phyloP scores from a whole-genome alignment of 225 moss, liverwort and hornwort species.

The Asterella californica region DNA sequence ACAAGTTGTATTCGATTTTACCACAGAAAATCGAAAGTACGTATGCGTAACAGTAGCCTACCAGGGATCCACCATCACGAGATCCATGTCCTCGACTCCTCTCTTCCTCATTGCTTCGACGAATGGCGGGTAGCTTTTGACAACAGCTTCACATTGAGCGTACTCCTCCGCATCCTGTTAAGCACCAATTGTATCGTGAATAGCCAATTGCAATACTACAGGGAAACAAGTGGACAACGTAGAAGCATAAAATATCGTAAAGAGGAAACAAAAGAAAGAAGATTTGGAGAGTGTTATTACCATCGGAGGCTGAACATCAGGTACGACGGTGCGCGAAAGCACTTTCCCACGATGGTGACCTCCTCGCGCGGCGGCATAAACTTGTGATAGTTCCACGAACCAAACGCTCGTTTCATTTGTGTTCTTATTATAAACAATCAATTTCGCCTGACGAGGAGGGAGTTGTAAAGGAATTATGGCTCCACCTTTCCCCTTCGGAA shows the following conservation, averaged over 20 bases:
- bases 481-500: constrained; percentile 77
- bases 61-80: constrained; percentile 99
- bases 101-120: constrained; percentile 96
- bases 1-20: too few species aligned
- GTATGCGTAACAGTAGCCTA: constrained; percentile 19
- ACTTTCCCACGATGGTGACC: constrained; percentile 93
- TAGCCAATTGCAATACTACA: background rate
- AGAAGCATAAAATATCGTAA: background rate
- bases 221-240: background rate
- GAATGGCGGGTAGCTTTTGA: constrained; percentile 75
- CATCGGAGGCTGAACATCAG: constrained; percentile 96
- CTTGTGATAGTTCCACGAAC: constrained; percentile 88
- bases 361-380: constrained; percentile 87
- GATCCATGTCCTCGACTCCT: constrained; percentile 94
- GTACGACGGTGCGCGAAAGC: constrained; percentile 65
- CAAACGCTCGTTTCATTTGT: constrained; percentile 88
- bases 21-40: too few species aligned
- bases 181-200: background rate
- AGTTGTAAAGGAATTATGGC: constrained; percentile 73
- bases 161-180: constrained; percentile 94
- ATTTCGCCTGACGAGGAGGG: constrained; percentile 84
- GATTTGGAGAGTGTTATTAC: constrained; percentile 27
- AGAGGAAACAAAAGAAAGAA: too few species aligned
- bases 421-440: constrained; percentile 83
- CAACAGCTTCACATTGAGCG: constrained; percentile 90